Percentiles rank a stretch among this genome's conserved stretches.
Conservation (phyloP, 768 basidiomycete genomes). For the Galerina marginata region DNA sequence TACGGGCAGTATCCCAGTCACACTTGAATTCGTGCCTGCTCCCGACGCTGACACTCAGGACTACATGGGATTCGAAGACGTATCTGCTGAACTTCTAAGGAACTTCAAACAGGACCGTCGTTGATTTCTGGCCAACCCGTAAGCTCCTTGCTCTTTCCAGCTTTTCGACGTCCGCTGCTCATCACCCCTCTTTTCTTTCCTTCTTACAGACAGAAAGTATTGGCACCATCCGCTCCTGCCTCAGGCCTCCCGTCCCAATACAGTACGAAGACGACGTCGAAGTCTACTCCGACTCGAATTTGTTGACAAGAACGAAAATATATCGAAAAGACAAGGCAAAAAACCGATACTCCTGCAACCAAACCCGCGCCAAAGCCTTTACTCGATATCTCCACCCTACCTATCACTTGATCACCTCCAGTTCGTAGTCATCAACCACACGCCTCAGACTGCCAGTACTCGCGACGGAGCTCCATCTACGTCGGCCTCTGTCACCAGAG, state of each 20-base stretch:
- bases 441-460: no score
- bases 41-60: constrained; percentile 39
- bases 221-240: no score
- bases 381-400: no score
- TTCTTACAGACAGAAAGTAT: no score
- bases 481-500: no score
- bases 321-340: no score
- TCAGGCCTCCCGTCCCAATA: constrained; percentile 20
- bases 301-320: constrained; percentile 35
- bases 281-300: constrained; percentile 52
- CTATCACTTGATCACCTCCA: no score
- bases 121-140: constrained; percentile 82
- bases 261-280: constrained; percentile 78
- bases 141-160: constrained; percentile 23
- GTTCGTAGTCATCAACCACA: no score
- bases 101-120: constrained; percentile 64
- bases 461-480: no score
- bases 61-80: constrained; percentile 54
- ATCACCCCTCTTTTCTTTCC: no score
- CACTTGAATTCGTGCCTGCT: constrained; percentile 50
- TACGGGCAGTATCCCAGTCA: constrained; percentile 45
- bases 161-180: no score
- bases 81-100: constrained; percentile 64
- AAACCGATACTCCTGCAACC: no score
- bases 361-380: constrained; percentile 14